phyloP scores from a whole-genome alignment of 345 rosid species.

The Lenwebbia sp. region DNA sequence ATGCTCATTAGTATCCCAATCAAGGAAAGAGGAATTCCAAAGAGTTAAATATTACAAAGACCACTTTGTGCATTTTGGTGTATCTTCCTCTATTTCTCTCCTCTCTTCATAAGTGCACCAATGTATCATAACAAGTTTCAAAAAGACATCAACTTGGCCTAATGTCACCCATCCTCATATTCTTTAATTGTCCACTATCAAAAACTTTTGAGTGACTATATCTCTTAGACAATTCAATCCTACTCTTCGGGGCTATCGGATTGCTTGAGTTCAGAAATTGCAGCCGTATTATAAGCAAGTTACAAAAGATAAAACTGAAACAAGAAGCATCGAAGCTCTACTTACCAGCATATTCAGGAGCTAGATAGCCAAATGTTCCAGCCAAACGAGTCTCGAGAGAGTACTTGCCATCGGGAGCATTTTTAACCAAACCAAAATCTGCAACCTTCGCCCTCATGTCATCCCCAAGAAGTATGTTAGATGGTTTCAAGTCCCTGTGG shows the following conservation, averaged over 20 bases:
- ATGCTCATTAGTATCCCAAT: not conserved
- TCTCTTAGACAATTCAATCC: not conserved
- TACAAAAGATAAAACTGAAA: not conserved
- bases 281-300: not conserved
- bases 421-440: constrained; percentile 84
- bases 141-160: not conserved
- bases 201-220: not conserved
- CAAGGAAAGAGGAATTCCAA: not conserved
- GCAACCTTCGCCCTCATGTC: constrained; percentile 94
- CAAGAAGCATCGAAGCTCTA: not conserved
- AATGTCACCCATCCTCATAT: not conserved
- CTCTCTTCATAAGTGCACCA: not conserved
- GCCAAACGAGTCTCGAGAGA: constrained; percentile 83
- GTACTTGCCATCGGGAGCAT: constrained; percentile 79
- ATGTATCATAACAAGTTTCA: not conserved
- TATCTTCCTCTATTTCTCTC: not conserved
- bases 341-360: constrained; percentile 94
- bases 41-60: not conserved
- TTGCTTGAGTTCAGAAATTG: not conserved
- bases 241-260: not conserved
- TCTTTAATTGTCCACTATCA: not conserved
- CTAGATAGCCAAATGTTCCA: constrained; percentile 93
- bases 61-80: not conserved
- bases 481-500: constrained; percentile 83
- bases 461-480: constrained; percentile 82